These are phyloP conservation scores for Venustampulla echinocandica DNA, from an alignment of 495 filamentous ascomycete species.

Conservation along the genomic window DNA sequence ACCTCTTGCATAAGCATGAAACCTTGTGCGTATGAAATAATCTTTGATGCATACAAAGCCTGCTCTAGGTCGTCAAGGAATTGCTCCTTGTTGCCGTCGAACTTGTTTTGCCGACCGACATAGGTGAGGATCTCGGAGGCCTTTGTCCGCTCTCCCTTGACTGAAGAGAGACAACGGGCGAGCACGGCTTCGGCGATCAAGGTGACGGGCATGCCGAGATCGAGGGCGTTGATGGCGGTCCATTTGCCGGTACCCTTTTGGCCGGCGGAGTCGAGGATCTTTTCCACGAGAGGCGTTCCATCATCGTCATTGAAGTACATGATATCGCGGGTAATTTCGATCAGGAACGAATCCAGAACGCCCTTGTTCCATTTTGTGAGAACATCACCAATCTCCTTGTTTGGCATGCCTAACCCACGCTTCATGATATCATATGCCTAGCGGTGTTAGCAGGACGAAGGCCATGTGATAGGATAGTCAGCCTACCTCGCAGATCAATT, in stretches of 20 bases:
- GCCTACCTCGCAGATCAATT: slow-evolving; percentile 92
- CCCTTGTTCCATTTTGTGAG: slow-evolving; percentile 97
- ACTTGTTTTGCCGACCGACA: slow-evolving; percentile 64
- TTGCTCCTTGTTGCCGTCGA: slow-evolving; percentile 81
- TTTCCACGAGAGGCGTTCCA: slow-evolving; percentile 82
- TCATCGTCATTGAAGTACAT: slow-evolving; percentile 96
- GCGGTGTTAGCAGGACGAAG: slow-evolving; percentile 14
- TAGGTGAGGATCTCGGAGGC: slow-evolving; percentile 67
- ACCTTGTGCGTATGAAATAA: slow-evolving; percentile 98
- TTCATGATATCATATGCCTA: slow-evolving; percentile 99
- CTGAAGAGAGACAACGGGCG: slow-evolving; percentile 81
- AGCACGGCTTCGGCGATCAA: slow-evolving; percentile 97
- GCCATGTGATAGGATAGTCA: slow-evolving; percentile 8
- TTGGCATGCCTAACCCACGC: slow-evolving; percentile 74
- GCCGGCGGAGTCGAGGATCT: slow-evolving; percentile 96
- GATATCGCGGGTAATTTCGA: slow-evolving; percentile 97
- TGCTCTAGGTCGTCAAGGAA: slow-evolving; percentile 97
- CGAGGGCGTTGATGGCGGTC: slow-evolving; percentile 98
- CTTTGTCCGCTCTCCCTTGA: slow-evolving; percentile 87
- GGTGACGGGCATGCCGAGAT: slow-evolving; percentile 97
- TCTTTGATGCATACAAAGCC: slow-evolving; percentile 98
- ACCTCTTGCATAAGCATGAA: slow-evolving; percentile 99
- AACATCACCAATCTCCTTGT: slow-evolving; percentile 92
- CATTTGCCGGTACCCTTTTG: slow-evolving; percentile 99
- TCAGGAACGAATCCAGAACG: slow-evolving; percentile 97